These are phyloP conservation scores for Thielaviopsis euricoi DNA, from an alignment of 2,329 filamentous ascomycete species.

Conservation along the genomic window DNA sequence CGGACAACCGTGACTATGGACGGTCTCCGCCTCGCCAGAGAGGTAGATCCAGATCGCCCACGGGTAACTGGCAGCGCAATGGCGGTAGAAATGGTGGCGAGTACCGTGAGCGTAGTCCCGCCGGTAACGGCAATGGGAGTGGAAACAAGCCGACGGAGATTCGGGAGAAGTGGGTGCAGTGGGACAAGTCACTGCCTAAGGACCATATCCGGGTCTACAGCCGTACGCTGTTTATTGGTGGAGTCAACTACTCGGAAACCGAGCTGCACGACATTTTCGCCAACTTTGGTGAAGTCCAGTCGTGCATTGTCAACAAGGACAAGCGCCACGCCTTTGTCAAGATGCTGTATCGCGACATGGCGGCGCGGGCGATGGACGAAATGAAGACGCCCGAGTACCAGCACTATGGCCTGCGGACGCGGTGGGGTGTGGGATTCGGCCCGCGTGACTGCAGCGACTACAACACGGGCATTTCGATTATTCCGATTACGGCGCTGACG, in stretches of 20 bases:
- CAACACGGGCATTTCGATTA: slow-evolving; percentile 75
- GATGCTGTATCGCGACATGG: slow-evolving; percentile 82
- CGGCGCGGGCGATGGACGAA: slow-evolving; percentile 64
- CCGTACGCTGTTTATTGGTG: slow-evolving; percentile 89
- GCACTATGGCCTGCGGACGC: slow-evolving; percentile 61
- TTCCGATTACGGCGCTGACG: slow-evolving; percentile 81
- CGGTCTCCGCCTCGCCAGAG: slow-evolving; percentile 45
- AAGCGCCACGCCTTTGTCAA: slow-evolving; percentile 98
- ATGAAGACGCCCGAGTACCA: slow-evolving; percentile 58
- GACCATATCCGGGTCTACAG: slow-evolving; percentile 83
- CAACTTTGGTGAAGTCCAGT: slow-evolving; percentile 77
- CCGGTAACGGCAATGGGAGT: slow-evolving; percentile 18
- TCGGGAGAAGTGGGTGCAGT: slow-evolving; percentile 46
- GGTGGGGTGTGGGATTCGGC: slow-evolving; percentile 95
- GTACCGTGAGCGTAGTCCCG: slow-evolving; percentile 49
- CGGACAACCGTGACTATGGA: slow-evolving; percentile 17
- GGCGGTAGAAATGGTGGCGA: slow-evolving; percentile 36
- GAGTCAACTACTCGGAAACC: slow-evolving; percentile 71
- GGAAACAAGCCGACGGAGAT: slow-evolving; percentile 14
- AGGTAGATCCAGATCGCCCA: slow-evolving; percentile 50
- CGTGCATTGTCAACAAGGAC: slow-evolving; percentile 94
- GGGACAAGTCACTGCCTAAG: slow-evolving; percentile 55
- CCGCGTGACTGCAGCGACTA: slow-evolving; percentile 97
- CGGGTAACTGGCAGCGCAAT: slow-evolving; percentile 20
- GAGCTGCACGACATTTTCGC: slow-evolving; percentile 70